Conservation (phyloP, 225 moss, liverwort and hornwort genomes). For the Asterella californica region DNA sequence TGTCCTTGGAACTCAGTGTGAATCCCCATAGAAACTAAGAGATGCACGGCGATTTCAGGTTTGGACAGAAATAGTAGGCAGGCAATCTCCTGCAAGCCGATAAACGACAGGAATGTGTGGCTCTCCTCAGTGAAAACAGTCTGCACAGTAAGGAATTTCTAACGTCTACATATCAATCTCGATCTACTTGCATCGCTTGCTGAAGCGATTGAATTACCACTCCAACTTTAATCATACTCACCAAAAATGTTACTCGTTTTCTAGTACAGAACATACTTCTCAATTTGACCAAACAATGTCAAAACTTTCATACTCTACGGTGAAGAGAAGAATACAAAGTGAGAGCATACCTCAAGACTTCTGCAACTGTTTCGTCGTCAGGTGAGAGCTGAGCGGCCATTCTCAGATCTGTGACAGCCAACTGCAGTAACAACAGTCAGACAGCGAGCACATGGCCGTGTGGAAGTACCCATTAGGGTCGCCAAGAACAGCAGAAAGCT, state of each 20-base stretch:
- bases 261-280: not conserved
- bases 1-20: not conserved
- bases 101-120: too few relatives aligned
- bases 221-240: not conserved
- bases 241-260: not conserved
- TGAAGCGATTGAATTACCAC: too few relatives aligned
- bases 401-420: constrained; percentile 81
- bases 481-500: not conserved
- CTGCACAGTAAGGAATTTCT: too few relatives aligned
- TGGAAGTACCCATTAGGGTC: not conserved
- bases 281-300: too few relatives aligned
- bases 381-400: constrained; percentile 79
- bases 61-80: too few relatives aligned
- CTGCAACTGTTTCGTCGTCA: constrained; percentile 81
- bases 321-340: not conserved
- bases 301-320: not conserved
- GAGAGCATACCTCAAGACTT: constrained; percentile 56
- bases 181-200: too few relatives aligned
- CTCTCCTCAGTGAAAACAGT: too few relatives aligned
- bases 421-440: constrained; percentile 52
- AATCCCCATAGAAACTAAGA: not conserved
- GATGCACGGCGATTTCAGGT: not conserved
- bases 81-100: too few relatives aligned
- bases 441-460: not conserved
- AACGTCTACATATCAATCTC: too few relatives aligned